Evolutionary conservation across 805 yeast species (phyloP).

Genomic region (Candida krabiensis): DNA sequence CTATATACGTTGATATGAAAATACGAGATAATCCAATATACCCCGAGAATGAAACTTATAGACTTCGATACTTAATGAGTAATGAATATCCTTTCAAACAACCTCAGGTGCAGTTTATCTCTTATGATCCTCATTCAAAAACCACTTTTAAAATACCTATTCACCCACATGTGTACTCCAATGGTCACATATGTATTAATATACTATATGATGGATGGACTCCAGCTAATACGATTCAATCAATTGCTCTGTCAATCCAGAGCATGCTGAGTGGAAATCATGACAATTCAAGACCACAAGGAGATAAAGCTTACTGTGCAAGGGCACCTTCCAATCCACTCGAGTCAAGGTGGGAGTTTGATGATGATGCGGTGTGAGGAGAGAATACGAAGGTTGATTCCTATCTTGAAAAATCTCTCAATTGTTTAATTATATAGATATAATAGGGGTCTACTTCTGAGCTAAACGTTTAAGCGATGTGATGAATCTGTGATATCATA

Average conservation of each 20-base stretch:
- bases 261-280: slow-evolving; percentile 59
- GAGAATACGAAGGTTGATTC: too few relatives aligned
- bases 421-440: too few relatives aligned
- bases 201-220: slow-evolving; percentile 67
- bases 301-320: slow-evolving; percentile 47
- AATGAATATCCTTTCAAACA: slow-evolving; percentile 56
- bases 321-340: slow-evolving; percentile 62
- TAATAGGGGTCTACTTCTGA: too few relatives aligned
- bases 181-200: slow-evolving; percentile 77
- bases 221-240: slow-evolving; percentile 55
- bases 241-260: slow-evolving; percentile 57
- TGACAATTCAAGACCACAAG: slow-evolving; percentile 53
- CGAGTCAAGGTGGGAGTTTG: slow-evolving; percentile 48
- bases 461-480: too few relatives aligned
- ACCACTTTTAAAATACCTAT: slow-evolving; percentile 45
- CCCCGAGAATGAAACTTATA: slow-evolving; percentile 34
- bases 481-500: too few relatives aligned
- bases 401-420: too few relatives aligned
- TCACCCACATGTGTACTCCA: slow-evolving; percentile 74
- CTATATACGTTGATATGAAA: slow-evolving; percentile 39
- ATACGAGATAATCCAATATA: slow-evolving; percentile 39
- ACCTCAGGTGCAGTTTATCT: slow-evolving; percentile 57
- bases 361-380: slow-evolving; percentile 53
- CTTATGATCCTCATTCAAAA: slow-evolving; percentile 14
- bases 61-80: slow-evolving; percentile 44